phyloP scores from a whole-genome alignment of 257 asterid genomes.

The Cordia subcordata region DNA sequence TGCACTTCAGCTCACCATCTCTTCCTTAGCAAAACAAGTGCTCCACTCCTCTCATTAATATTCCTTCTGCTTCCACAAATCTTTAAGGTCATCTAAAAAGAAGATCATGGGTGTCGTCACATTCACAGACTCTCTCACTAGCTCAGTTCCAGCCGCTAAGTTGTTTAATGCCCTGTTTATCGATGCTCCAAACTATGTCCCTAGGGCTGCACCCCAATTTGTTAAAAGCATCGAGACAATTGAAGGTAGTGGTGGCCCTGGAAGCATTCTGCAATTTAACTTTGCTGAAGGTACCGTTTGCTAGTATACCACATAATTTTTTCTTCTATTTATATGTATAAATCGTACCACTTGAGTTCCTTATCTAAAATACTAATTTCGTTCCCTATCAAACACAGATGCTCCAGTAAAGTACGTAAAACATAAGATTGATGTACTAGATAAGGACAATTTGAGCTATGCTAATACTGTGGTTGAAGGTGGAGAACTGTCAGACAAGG shows the following conservation, averaged over 20 bases:
- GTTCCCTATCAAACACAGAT: conserved; percentile 7
- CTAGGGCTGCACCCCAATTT: conserved; percentile 23
- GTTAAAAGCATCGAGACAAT: conserved; percentile 17
- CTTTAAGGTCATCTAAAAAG: too few relatives aligned
- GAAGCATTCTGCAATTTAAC: conserved; percentile 23
- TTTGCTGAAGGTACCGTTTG: conserved; percentile 18
- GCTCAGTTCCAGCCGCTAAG: conserved; percentile 21
- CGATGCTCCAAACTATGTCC: conserved; percentile 30
- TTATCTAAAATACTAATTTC: neutral
- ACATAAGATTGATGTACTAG: conserved; percentile 19
- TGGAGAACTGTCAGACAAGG: conserved; percentile 19
- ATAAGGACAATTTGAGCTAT: conserved; percentile 10
- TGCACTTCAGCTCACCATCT: too few relatives aligned
- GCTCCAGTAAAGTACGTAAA: conserved; percentile 20
- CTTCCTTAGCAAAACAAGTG: too few relatives aligned
- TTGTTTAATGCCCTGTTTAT: conserved; percentile 26
- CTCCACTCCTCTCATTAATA: too few relatives aligned
- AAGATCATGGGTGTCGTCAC: conserved; percentile 18
- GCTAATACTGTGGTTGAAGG: conserved; percentile 31
- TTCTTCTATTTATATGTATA: neutral
- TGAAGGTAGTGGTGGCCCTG: conserved; percentile 25
- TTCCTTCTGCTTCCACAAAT: too few relatives aligned
- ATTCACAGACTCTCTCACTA: conserved; percentile 13
- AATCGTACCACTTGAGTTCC: neutral
- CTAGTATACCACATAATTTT: too few relatives aligned